Percentiles rank a stretch among this genome's conserved stretches.
phyloP scores from a whole-genome alignment of 352 stramenopile genomes.

The Globisporangium spiculum region DNA sequence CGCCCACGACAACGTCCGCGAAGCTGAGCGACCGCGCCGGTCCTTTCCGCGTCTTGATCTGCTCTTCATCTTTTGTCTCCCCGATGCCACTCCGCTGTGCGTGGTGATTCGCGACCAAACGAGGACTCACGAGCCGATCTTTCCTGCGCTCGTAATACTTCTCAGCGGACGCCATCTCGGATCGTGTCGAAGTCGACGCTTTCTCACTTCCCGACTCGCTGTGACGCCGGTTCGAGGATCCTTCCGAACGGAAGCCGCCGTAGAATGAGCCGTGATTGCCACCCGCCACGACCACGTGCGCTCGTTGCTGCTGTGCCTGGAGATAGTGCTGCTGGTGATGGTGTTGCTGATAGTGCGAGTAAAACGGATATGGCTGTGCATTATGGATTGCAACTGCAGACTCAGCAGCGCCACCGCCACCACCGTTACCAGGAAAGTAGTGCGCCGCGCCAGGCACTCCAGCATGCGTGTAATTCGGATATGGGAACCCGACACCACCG shows the following conservation, averaged over 20 bases:
- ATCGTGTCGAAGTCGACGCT: constrained; percentile 38
- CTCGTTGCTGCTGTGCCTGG: constrained; percentile 28
- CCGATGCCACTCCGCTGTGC: constrained; percentile 16
- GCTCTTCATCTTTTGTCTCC: constrained; percentile 22
- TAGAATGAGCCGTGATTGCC: constrained; percentile 9
- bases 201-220: constrained; percentile 71
- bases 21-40: constrained; percentile 82
- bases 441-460: constrained; percentile 15
- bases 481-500: constrained; percentile 13
- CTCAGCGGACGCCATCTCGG: constrained; percentile 38
- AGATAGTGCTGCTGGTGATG: constrained; percentile 25
- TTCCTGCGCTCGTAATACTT: constrained; percentile 44
- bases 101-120: constrained; percentile 29
- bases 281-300: constrained; percentile 13
- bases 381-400: constrained; percentile 1
- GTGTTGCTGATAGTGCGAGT: constrained; percentile 26
- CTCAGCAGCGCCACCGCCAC: constrained; percentile 10
- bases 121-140: constrained; percentile 42
- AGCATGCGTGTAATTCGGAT: constrained; percentile 21
- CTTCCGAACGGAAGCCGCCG: constrained; percentile 11
- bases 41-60: constrained; percentile 45
- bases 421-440: constrained; percentile 15
- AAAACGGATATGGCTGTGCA: constrained; percentile 17
- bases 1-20: constrained; percentile 77
- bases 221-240: constrained; percentile 53